Conservation (phyloP, 2,329 filamentous ascomycete species). For the Fusarium sp. region DNA sequence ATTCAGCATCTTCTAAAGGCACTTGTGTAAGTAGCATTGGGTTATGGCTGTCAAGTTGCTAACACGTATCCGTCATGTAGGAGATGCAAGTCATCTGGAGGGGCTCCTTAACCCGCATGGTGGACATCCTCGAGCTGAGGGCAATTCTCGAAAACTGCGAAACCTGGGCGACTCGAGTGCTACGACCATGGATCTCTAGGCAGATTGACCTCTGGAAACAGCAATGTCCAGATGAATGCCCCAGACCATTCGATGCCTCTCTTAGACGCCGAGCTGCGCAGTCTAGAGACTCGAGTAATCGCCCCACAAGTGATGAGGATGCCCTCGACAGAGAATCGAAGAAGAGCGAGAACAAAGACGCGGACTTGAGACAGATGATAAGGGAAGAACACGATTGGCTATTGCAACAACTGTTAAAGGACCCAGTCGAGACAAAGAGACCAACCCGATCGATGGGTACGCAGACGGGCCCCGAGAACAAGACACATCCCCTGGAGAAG, state of each 20-base stretch:
- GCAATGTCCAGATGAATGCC: background rate
- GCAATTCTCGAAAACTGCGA: constrained; percentile 34
- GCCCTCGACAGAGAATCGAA: too few relatives aligned
- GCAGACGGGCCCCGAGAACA: background rate
- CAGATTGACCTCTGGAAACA: constrained; percentile 32
- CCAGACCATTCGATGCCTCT: background rate
- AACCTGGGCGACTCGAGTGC: constrained; percentile 27
- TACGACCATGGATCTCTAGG: constrained; percentile 29
- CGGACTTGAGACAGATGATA: constrained; percentile 1
- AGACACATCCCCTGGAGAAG: background rate
- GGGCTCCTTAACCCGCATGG: constrained; percentile 23
- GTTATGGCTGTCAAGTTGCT: background rate
- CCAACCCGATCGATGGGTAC: background rate
- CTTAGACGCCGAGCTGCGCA: background rate
- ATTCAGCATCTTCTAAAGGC: constrained; percentile 3
- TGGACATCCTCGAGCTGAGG: constrained; percentile 22
- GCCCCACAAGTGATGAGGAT: background rate
- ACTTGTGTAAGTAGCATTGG: constrained; percentile 11
- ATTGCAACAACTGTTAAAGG: background rate
- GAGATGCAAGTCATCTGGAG: constrained; percentile 33
- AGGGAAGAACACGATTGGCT: constrained; percentile 15
- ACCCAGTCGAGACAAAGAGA: background rate
- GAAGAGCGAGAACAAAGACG: background rate
- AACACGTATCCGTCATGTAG: background rate
- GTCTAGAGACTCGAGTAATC: background rate